Evolutionary conservation across 352 stramenopile genomes (phyloP).

Genomic region (Stramenopiles sp.): DNA sequence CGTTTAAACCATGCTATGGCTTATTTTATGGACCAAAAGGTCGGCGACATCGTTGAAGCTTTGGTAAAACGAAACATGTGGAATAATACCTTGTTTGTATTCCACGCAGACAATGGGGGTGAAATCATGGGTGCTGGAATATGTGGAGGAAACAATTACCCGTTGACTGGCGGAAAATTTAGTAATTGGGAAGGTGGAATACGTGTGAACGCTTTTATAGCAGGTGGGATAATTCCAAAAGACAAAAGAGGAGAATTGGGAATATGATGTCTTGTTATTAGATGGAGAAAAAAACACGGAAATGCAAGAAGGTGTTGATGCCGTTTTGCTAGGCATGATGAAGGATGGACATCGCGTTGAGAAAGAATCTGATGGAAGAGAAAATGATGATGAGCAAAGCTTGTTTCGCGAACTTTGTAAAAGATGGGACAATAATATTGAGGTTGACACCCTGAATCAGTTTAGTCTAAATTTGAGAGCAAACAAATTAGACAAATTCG

Average conservation of each 20-base stretch:
- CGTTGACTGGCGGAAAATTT: conserved; percentile 23
- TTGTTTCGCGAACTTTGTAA: background rate
- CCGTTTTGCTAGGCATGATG: background rate
- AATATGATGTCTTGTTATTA: background rate
- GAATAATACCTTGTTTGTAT: conserved; percentile 26
- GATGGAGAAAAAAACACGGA: background rate
- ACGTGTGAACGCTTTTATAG: conserved; percentile 21
- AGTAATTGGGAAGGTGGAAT: conserved; percentile 29
- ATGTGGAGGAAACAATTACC: conserved; percentile 21
- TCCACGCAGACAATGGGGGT: conserved; percentile 27
- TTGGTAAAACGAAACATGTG: conserved; percentile 18
- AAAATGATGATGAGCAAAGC: background rate
- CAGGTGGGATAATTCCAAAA: conserved; percentile 23
- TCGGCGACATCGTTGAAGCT: conserved; percentile 17
- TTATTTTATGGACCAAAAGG: conserved; percentile 20
- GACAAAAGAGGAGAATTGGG: conserved; percentile 14
- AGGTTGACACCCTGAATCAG: background rate
- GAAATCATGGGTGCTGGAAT: conserved; percentile 12
- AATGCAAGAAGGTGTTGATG: background rate
- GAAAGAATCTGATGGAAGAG: no score
- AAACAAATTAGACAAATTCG: background rate
- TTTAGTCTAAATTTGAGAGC: background rate
- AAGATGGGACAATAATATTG: background rate
- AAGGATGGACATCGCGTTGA: no score
- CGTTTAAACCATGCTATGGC: conserved; percentile 25